Base-by-base conservation (phyloP, 257 asterid species). In the Solanum pinnatisectum region DNA sequence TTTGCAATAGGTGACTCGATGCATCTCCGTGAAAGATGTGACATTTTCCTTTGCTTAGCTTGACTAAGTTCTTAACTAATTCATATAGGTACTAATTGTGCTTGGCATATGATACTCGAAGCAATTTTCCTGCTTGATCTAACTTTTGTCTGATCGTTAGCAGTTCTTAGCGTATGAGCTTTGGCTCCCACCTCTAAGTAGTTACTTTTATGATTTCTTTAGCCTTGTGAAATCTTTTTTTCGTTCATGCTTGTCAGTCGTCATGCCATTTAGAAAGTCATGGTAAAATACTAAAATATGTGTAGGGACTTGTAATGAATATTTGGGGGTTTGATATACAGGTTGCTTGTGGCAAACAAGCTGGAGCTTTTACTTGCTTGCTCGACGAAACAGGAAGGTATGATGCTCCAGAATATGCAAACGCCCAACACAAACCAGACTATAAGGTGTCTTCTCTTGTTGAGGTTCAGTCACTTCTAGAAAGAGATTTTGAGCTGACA, bases 331-430 rank as follows among this genome's bases (percentile, higher is more conserved):
- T 81, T 65, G 12, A 30, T 91, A 36, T 90, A 84, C 91, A 97
- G 99, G 98, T 97, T 89, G 96, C 92, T 36, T 97, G 99, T 90
- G 99, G 99, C 92, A 97, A 94, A 90, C 89, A 93, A 86, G 98
- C 99, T 40, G 99, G 99, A 85, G 94, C 98, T 11, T 93, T 92
- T 90, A 88, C 99, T 25, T 92, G 95, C 94, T 91, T 97, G 93
- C 98, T 96, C n/a, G 99, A 97, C 18, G 98, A 97, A 92, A 94
- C 98, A 11, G 98, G 99, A 90, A 91, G 94, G 87, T 97, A 95
- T 32, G 89, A 93, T 84, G 91, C 99, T 86, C 96, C 96, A 1
- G 93, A 92, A 78, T 95, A 91, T 92, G 88, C 89, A 42, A 83
- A 87, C 67, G 92, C 90, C 60, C 93, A 95, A 87, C 90, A 86